A percentile compares a stretch with the other conserved stretches of the same genome.
These are phyloP conservation scores for Dicorynia guianensis DNA, from an alignment of 306 rosid genomes.

Conservation along the genomic window DNA sequence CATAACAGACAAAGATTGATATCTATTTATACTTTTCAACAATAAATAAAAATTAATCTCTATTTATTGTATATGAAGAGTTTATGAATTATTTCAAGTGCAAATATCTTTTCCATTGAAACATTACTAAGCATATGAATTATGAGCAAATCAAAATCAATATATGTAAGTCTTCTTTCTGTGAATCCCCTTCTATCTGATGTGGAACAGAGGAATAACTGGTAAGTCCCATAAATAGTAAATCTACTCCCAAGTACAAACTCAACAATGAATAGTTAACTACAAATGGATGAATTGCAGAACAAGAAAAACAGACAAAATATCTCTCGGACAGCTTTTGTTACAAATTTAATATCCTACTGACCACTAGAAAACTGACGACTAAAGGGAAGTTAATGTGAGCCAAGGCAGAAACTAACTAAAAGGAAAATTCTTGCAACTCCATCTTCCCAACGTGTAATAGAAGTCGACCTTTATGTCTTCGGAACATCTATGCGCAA, in stretches of 20 bases:
- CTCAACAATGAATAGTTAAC: slow-evolving; percentile 13
- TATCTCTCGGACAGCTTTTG: slow-evolving; percentile 25
- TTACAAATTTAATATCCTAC: slow-evolving; percentile 37
- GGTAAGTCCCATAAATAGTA: background rate
- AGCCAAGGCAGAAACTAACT: slow-evolving; percentile 47
- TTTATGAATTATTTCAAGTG: too few relatives aligned
- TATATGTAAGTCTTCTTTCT: too few relatives aligned
- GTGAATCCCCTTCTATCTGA: background rate
- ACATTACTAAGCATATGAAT: too few relatives aligned
- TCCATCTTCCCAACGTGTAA: slow-evolving; percentile 48
- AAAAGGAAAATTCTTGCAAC: slow-evolving; percentile 46
- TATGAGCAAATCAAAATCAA: too few relatives aligned
- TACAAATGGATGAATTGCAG: slow-evolving; percentile 34
- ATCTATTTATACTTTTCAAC: too few relatives aligned
- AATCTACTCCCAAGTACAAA: slow-evolving; percentile 9
- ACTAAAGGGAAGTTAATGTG: slow-evolving; percentile 33
- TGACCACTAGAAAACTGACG: slow-evolving; percentile 24
- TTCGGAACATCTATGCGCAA: slow-evolving; percentile 27
- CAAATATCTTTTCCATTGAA: too few relatives aligned
- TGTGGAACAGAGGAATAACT: background rate
- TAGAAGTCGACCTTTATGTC: slow-evolving; percentile 16
- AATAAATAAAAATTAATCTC: too few relatives aligned
- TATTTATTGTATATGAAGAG: too few relatives aligned
- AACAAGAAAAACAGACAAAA: slow-evolving; percentile 25
- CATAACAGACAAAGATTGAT: too few relatives aligned